Base-by-base conservation (phyloP, 768 basidiomycete species). In the Lanmaoa pseudosensibilis region DNA sequence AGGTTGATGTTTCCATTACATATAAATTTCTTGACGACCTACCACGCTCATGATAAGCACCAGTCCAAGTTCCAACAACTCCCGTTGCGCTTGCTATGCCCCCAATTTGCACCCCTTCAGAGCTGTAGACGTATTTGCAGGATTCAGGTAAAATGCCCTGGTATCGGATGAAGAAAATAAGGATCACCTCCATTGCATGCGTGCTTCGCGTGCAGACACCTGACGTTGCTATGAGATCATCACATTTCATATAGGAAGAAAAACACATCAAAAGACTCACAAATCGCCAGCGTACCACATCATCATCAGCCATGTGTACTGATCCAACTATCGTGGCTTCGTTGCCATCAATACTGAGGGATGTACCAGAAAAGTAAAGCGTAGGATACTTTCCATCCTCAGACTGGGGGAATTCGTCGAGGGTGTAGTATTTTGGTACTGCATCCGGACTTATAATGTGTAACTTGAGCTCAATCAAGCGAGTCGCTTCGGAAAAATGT, bases 51-150 rank as follows among this genome's bases (percentile, higher is more conserved):
- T 88, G 88, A 55, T 73, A 66, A 5, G 78, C 80, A 1, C 85
- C 83, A 6, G 83, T 83, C 88, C 88, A 92, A 9, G 80, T 75
- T 5, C 90, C 88, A 30, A 84, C 77, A 23, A 90, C 74, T 7
- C 89, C 89, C 43, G 78, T 78, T 12, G 84, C 84, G 66, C 87
- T 88, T 30, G 79, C 83, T 18, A 84, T 74, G 25, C 79, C 79
- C 10, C 88, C 88, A 23, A 90, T 66, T 66, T 90, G 87, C 3
- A 85, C 75, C 23, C 84, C 86, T 68, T 83, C 83, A 16, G 85
- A 86, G 59, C 86, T 90, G 59, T 41, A 65, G 18, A 37, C 16
- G 27, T 21, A 37, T 16, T 37, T 13, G 19, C 13, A 25, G 27
- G 8, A 45, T 40, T 46, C 23, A 15, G 39, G 19, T 32, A 34